Base-by-base conservation (phyloP, 2,329 filamentous ascomycete species). In the Cladobotryum mycophilum region DNA sequence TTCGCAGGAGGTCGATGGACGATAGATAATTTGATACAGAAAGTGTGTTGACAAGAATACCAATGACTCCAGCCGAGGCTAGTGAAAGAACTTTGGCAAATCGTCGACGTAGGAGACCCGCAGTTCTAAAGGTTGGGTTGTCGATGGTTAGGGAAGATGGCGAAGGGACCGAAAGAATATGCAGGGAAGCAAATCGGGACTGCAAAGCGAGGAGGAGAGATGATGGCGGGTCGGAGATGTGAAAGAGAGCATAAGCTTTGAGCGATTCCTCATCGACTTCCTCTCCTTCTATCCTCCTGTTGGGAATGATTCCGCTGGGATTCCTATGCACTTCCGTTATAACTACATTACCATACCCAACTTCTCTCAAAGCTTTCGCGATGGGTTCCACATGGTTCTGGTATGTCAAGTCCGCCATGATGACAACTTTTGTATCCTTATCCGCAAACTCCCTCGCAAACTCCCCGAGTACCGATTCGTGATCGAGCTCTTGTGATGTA, bases 1-100 rank as follows among this genome's bases (percentile, higher is more conserved):
- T 67, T 53, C 87, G 84, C 33, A 96, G 78, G 49, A 86, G 78
- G 13, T 86, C 78, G 38, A 97, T 82, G 0, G 91, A 90, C 13
- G 82, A 74, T 56, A 96, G 78, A 71, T 96, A 97, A 65, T 96
- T 95, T 53, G 86, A 84, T 5, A 97, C 89, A 18, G 87, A 92
- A 4, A 99, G 81, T 0, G 93, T 99, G 69, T 97, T 97, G 68
- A 99, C 90, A 1, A 99, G 75, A 54, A 99, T 96, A 7, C 93
- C 93, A 59, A 96, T 89, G 46, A 96, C 83, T 17, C 89, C 84
- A 0, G 85, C 86, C 0, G 89, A 89, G 15, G 85, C 82, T 25
- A 97, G 82, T 0, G 82, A 83, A 2, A 92, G 86, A 11, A 96
- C 78, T 52, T 93, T 84, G 1, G 86, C 93, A 67, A 97, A 99